phyloP scores from a whole-genome alignment of 306 rosid species.

The Malus sylvestris region DNA sequence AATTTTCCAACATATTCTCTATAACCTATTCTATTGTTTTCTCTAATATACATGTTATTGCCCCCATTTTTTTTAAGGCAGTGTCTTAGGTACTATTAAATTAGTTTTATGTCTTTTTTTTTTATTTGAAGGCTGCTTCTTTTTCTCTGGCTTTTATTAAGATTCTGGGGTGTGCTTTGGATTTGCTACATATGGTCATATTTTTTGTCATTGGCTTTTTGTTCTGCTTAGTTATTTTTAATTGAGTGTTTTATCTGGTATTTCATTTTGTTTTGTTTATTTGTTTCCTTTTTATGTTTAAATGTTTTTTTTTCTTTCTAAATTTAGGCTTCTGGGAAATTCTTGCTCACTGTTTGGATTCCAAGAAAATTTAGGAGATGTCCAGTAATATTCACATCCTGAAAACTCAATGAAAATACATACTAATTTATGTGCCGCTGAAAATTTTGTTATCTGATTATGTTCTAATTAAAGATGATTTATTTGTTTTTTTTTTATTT shows the following conservation, averaged over 20 bases:
- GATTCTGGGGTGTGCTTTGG: no score
- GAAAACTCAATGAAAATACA: not conserved
- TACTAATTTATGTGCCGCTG: not conserved
- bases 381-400: not conserved
- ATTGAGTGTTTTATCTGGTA: constrained; percentile 47
- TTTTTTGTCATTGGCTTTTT: no score
- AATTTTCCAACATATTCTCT: not conserved
- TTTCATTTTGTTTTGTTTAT: not conserved
- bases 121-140: no score
- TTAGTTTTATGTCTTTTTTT: no score
- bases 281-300: not conserved
- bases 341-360: not conserved
- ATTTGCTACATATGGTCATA: no score
- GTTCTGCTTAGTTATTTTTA: no score
- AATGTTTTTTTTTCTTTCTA: not conserved
- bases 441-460: not conserved
- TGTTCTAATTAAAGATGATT: not conserved
- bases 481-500: not conserved
- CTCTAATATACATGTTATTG: constrained; percentile 7
- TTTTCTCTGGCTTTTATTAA: no score
- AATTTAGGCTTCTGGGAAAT: not conserved
- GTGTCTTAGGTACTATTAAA: no score
- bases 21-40: not conserved
- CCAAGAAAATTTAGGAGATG: not conserved
- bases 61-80: not conserved